phyloP scores from a whole-genome alignment of 2,329 filamentous ascomycete genomes.

The Beauveria varroae region DNA sequence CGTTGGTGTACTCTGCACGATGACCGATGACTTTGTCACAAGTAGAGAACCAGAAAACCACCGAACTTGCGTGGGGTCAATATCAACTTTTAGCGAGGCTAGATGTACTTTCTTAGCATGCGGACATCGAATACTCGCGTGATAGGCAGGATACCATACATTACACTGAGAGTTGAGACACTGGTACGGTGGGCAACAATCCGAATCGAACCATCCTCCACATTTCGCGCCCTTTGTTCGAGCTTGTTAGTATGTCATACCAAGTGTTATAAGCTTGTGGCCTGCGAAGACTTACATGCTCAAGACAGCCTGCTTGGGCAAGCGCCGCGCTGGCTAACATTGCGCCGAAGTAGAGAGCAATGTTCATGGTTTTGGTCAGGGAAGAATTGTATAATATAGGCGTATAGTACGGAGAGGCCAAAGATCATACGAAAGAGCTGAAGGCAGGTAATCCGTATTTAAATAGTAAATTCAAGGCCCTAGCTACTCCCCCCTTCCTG shows the following conservation, averaged over 20 bases:
- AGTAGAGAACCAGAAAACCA: neutral
- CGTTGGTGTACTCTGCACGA: neutral
- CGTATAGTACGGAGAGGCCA: neutral
- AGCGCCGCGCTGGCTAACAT: neutral
- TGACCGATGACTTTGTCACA: neutral
- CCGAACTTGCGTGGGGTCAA: neutral
- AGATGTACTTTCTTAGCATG: neutral
- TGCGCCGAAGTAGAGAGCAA: neutral
- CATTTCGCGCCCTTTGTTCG: neutral
- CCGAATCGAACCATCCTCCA: neutral
- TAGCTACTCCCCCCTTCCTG: neutral
- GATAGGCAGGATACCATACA: neutral
- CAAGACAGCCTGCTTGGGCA: neutral
- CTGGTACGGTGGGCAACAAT: neutral
- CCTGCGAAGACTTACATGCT: neutral
- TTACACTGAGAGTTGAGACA: neutral
- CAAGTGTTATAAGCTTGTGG: neutral
- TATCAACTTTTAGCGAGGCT: neutral
- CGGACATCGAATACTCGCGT: neutral
- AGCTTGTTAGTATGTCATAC: neutral
- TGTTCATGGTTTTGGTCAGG: neutral
- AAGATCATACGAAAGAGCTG: neutral
- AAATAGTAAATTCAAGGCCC: neutral
- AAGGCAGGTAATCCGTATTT: neutral
- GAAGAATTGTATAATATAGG: neutral